Conservation (phyloP, 2,329 filamentous ascomycete species). For the Mycocentrospora acerina region DNA sequence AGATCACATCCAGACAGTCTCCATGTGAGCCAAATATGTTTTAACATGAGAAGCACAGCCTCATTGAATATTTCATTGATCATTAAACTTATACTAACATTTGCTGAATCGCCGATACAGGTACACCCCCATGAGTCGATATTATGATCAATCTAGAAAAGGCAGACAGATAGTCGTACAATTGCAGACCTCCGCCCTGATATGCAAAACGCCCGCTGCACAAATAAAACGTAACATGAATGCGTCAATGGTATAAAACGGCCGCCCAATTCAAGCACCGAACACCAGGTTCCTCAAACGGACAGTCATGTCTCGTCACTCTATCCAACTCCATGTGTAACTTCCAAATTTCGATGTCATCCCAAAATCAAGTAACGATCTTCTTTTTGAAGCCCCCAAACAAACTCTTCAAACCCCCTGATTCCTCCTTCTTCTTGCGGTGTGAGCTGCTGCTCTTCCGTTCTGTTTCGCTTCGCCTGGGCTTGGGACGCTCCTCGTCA, state of each 20-base stretch:
- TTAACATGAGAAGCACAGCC: too few relatives aligned
- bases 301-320: neutral
- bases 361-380: neutral
- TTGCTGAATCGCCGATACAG: too few relatives aligned
- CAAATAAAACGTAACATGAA: neutral
- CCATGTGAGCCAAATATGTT: too few relatives aligned
- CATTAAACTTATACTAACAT: too few relatives aligned
- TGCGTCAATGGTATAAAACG: slow-evolving; percentile 6
- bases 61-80: too few relatives aligned
- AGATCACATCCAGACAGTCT: too few relatives aligned
- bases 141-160: neutral
- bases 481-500: slow-evolving; percentile 25
- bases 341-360: neutral
- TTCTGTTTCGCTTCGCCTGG: slow-evolving; percentile 30
- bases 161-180: slow-evolving; percentile 9
- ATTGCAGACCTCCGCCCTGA: slow-evolving; percentile 9
- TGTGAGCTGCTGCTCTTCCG: slow-evolving; percentile 13
- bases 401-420: slow-evolving; percentile 30
- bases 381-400: slow-evolving; percentile 37
- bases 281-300: neutral
- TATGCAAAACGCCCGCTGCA: neutral
- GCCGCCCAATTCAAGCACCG: slow-evolving; percentile 4
- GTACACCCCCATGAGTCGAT: too few relatives aligned
- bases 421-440: slow-evolving; percentile 34
- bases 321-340: neutral